Evolutionary conservation across 1,284 basidiomycete species (phyloP).

Genomic region (Tetrapyrgos nigripes): DNA sequence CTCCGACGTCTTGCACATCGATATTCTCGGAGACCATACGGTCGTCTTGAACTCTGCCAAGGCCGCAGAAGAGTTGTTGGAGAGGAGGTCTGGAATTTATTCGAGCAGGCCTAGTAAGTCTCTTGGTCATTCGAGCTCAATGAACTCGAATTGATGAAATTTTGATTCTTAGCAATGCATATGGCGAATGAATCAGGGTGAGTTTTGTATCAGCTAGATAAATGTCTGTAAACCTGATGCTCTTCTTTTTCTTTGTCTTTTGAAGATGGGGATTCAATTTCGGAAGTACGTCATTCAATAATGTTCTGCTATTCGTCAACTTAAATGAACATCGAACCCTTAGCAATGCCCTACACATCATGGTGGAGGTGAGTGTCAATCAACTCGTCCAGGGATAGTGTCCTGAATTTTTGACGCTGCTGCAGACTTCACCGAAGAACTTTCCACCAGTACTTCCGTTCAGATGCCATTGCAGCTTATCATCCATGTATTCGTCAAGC

Average conservation of each 20-base stretch:
- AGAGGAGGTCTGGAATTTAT: not conserved
- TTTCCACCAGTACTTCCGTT: constrained; percentile 29
- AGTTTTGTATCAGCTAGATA: constrained; percentile 5
- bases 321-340: not conserved
- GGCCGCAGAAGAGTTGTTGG: not conserved
- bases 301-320: not conserved
- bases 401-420: too few species aligned
- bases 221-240: too few species aligned
- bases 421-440: constrained; percentile 24
- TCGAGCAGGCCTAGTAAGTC: not conserved
- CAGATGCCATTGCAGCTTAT: constrained; percentile 13
- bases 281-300: too few species aligned
- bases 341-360: not conserved
- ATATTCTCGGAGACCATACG: not conserved
- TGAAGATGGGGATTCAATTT: too few species aligned
- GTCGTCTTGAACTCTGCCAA: not conserved
- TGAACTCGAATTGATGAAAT: not conserved
- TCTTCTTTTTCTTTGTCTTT: constrained; percentile 37
- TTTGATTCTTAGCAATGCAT: constrained; percentile 5
- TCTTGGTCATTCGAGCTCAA: too few species aligned
- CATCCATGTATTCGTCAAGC: constrained; percentile 21
- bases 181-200: constrained; percentile 37
- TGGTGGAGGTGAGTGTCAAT: not conserved
- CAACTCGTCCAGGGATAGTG: not conserved
- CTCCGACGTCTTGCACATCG: not conserved